Base-by-base conservation (phyloP, 352 stramenopile genomes). In the Globisporangium viniferum region DNA sequence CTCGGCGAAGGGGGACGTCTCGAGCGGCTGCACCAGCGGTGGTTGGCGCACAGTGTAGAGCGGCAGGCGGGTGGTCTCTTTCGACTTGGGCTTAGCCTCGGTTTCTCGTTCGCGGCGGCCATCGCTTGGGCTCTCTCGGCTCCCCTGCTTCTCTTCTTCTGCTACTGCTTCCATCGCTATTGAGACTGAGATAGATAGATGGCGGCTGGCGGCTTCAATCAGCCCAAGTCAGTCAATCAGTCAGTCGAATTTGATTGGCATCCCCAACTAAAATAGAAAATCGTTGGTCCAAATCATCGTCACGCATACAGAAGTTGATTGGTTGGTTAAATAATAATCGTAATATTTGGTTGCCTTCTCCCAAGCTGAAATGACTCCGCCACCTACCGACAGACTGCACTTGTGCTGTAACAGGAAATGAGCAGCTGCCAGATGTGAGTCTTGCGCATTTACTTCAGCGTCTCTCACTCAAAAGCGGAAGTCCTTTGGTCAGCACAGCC, bases 1-100 rank as follows among this genome's bases (percentile, higher is more conserved):
- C 35, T 81, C 72, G 0, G 70, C 68, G 39, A 91, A 88, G 8
- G 48, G 10, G 15, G 82, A 89, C 10, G 68, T 56, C 8, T 76
- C 53, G 48, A 83, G 72, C 7, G 82, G 74, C 59, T 89, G 82
- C 20, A 89, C 73, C n/a, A 89, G 67, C 5, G 82, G 82, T 8
- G 82, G 73, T 29, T 84, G 79, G 1, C 82, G 77, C 10, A 67
- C 49, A 2, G 73, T 71, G 66, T 91, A 91, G 29, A 82, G 29
- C 8, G 82, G 82, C n/a, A 62, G 48, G 59, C 56, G 63, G n/a
- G 39, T 64, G 3, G n/a, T 60, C 24, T 49, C 15, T 46, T 27
- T 24, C 24, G 22, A 9, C 7, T 29, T 58, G 5, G 12, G 64
- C 57, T 20, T 64, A 53, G 44, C 66, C 59, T 15, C 18, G 6